Base-by-base conservation (phyloP, 1,284 basidiomycete species). In the Leccinum pallidistipes region DNA sequence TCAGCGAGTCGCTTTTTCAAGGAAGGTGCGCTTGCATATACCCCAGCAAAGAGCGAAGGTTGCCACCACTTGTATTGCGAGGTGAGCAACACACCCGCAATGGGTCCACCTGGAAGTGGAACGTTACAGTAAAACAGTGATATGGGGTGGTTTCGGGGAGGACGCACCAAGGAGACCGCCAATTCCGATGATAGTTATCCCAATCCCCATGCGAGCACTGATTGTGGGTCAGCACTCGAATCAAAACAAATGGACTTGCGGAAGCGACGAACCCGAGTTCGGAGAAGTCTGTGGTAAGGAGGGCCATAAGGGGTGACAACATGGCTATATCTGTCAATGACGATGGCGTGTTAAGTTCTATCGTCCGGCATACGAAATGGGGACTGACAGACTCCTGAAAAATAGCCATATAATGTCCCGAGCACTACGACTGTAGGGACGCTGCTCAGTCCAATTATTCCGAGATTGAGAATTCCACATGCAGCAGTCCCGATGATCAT, bases 351-450 rank as follows among this genome's bases (percentile, higher is more conserved):
- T 61, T 63, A 18, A 58, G 55, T 16, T 24, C 14, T 36, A 45
- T 45, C 29, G 5, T 18, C 21, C 5, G 68, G 62, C 58, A 56
- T 57, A 11, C 12, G 58, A 8, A 27, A 18, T 8, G 31, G 61
- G 5, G 14, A 71, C 76, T 54, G 40, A 79, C 79, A 74, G 16
- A 67, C 21, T 9, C 80, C 81, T 16, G 74, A 67, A 57, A 76
- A 78, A 31, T 79, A 72, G 0, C 81, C 81, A 65, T 69, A 79
- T 2, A 63, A 21, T 3, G 55, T 56, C 3, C 67, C 68, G 24
- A 77, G 56, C 0, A 62, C 58, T 6, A 66, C 66, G 27, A 74
- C 64, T 1, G 71, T 62, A 3, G 63, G 56, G 6, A 64, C 5
- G 32, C 50, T 53, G 24, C 18, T 61, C 32, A 76, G 57, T 12